A percentile compares a stretch with the other conserved stretches of the same genome.
Conservation (phyloP, 2,329 filamentous ascomycete species). For the Fusarium sp. region DNA sequence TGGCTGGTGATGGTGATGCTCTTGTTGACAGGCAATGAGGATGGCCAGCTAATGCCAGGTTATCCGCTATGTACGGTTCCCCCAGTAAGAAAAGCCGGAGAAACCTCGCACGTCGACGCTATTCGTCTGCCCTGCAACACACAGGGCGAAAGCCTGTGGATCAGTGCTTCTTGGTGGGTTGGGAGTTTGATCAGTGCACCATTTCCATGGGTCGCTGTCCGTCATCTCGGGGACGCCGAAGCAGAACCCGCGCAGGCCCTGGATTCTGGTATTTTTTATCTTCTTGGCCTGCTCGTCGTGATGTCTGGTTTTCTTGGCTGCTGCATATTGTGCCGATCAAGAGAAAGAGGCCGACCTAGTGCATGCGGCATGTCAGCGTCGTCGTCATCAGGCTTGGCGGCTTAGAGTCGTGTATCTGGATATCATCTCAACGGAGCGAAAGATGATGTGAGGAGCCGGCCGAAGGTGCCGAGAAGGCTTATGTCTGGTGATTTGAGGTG, state of each 20-base stretch:
- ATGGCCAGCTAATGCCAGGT: neutral
- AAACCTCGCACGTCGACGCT: conserved; percentile 26
- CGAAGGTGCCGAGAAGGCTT: neutral
- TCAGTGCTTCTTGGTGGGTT: neutral
- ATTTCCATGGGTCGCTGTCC: conserved; percentile 15
- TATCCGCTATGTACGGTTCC: conserved; percentile 2
- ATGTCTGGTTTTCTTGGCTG: conserved; percentile 32
- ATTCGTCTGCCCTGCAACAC: conserved; percentile 33
- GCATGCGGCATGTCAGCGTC: conserved; percentile 1
- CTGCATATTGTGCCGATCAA: conserved; percentile 8
- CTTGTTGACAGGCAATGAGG: conserved; percentile 10
- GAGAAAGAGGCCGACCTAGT: conserved; percentile 1
- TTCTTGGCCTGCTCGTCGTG: conserved; percentile 15
- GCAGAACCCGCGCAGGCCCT: neutral
- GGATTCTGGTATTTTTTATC: neutral
- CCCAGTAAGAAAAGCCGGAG: conserved; percentile 27
- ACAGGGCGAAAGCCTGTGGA: neutral
- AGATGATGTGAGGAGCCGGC: neutral
- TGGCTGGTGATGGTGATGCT: conserved; percentile 32
- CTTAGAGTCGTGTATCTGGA: neutral
- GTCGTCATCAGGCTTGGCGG: conserved; percentile 16
- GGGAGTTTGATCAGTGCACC: neutral
- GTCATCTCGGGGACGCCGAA: conserved; percentile 33
- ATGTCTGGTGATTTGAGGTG: neutral
- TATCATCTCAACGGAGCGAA: neutral